Evolutionary conservation across 495 filamentous ascomycete species (phyloP), one percentile per base, ranked within the genome.

Genomic region (Evernia prunastri): DNA sequence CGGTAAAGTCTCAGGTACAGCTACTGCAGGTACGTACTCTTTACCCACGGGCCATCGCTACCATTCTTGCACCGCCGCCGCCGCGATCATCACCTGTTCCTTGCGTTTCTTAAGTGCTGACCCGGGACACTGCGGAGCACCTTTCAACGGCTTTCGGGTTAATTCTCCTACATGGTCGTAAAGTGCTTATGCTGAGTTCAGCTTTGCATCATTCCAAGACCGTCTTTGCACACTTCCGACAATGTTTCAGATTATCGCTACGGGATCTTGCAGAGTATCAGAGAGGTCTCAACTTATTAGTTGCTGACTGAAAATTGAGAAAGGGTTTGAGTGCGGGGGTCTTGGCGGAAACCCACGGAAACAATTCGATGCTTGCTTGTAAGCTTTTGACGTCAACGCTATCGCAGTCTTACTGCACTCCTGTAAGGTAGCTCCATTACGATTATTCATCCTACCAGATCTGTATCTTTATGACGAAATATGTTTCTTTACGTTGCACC

Each of bases 151-250:
- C 13, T 53, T 53, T 53, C 49, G 49, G 49, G 27, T 53, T 31
- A 53, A 53, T 53, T 53, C 27, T 51, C 49, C 49, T 53, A 53
- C 13, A 13, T 53, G 25, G 49, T 31, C 47, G n/a, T n/a, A 10
- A 51, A 53, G 49, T 53, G 49, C 49, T 53, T 53, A 53, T 31
- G 25, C 0, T 17, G 18, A 17, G 5, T 31, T 53, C 49, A 31
- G 27, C 49, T 53, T 51, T 29, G 25, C 27, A 31, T 17, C 3
- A 15, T 27, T 29, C 47, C 9, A 15, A 17, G 7, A 15, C 49
- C 7, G 12, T 15, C 12, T 53, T 31, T 13, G 15, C 18, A 15
- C 25, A 53, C 49, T 53, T 31, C 15, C 25, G 49, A 53, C 49
- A 0, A 31, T 31, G 49, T 53, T 53, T 33, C 58, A 59, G 56